Percentiles rank a stretch among this genome's conserved stretches.
phyloP scores from a whole-genome alignment of 1,284 basidiomycete species.

The Baeospora myosura region DNA sequence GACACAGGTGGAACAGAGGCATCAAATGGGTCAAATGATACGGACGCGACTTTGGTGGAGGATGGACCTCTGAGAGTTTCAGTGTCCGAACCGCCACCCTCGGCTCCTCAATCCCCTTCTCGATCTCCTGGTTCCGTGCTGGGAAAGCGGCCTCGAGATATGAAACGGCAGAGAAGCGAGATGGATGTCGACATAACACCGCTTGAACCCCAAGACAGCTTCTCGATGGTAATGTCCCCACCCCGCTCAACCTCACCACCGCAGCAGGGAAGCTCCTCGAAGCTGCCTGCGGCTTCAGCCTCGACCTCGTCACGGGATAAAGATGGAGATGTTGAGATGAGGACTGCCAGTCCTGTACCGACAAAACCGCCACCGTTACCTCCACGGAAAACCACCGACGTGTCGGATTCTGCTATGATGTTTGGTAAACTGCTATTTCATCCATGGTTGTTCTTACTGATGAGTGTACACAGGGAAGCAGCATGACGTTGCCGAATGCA shows the following conservation, averaged over 20 bases:
- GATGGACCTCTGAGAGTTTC: conserved; percentile 42
- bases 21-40: conserved; percentile 83
- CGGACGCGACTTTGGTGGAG: conserved; percentile 78
- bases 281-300: conserved; percentile 18
- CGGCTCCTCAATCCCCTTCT: conserved; percentile 23
- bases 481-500: conserved; percentile 96
- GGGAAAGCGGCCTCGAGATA: conserved; percentile 61
- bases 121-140: conserved; percentile 50
- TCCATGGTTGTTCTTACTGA: conserved; percentile 2
- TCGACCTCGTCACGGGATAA: conserved; percentile 17
- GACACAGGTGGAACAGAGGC: conserved; percentile 66
- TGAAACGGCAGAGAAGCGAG: conserved; percentile 29
- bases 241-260: conserved; percentile 31
- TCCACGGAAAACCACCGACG: conserved; percentile 52
- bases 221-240: conserved; percentile 40
- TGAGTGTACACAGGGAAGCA: conserved; percentile 63
- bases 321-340: conserved; percentile 41
- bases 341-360: conserved; percentile 18
- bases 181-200: conserved; percentile 45
- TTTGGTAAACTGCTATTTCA: conserved; percentile 54
- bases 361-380: conserved; percentile 40
- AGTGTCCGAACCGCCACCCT: conserved; percentile 13
- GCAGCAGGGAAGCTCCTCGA: conserved; percentile 24
- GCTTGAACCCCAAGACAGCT: conserved; percentile 39
- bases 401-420: conserved; percentile 77